Evolutionary conservation across 2,329 filamentous ascomycete species (phyloP), one percentile per base, ranked within the genome.

Genomic region (Sporothrix phasma): DNA sequence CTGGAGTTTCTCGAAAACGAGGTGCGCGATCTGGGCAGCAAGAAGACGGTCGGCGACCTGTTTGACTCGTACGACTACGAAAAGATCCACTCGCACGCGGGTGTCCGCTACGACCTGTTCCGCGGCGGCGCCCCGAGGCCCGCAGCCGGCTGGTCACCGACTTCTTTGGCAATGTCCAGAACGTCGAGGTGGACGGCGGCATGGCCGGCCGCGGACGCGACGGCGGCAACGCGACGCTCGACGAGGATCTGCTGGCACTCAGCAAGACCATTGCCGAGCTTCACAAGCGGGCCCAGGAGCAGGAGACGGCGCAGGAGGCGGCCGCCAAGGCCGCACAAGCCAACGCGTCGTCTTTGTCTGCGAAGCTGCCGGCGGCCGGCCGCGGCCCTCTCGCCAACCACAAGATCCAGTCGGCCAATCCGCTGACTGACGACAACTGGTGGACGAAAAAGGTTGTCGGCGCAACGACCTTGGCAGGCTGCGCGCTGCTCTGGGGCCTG

Each of bases 101-200:
- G 94, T 41, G 86, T 99, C 22, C 84, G 94, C 65, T 97, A 96
- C 80, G 94, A 99, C 74, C 78, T 99, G n/a, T 97, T 99, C 75
- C 85, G 83, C 0, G 93, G 92, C 11, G 92, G 91, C 6, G 89
- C 92, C 79, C 86, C 7, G 87, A 83, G 10, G 93, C 90, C 0
- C 83, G 92, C 62, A 85, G 88, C 69, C 86, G 92, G 47, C 81
- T 94, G 34, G 86, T 99, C 46, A 95, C 96, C 71, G 94, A 99
- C 74, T 99, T 99, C 77, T 97, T 99, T 68, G 94, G 94, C 26
- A 99, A 97, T 73, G 92, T 97, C 15, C 94, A 99, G 74, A 96
- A 93, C 69, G 92, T 99, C 3, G 94, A 97, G 76, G 93, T 97
- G 3, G 90, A 94, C 69, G 81, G 81, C 29, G 49, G 46, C 10